Evolutionary conservation across 768 basidiomycete genomes (phyloP).

Genomic region (Leccinum ochraceum): DNA sequence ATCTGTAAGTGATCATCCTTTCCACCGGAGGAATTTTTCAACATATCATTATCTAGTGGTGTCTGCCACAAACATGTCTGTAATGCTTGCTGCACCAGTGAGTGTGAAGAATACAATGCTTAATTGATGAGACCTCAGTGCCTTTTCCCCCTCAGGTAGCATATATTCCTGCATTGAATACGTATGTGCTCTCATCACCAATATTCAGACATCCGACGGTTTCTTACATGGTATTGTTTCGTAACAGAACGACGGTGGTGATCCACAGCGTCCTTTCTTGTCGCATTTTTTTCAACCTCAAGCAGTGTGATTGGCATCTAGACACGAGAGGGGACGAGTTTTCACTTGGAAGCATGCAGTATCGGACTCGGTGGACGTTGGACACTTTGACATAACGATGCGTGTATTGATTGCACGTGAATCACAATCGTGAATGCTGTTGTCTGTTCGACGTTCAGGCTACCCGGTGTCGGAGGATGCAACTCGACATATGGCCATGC

Average conservation of each 20-base stretch:
- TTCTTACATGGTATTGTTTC: conserved; percentile 2
- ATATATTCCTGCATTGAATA: conserved; percentile 20
- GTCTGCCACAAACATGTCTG: conserved; percentile 14
- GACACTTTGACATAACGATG: neutral
- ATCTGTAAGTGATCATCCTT: conserved; percentile 16
- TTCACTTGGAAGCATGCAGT: conserved; percentile 11
- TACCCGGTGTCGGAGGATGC: too few species aligned
- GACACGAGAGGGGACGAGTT: neutral
- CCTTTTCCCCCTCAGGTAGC: conserved; percentile 7
- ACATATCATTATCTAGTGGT: conserved; percentile 9
- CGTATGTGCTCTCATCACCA: conserved; percentile 16
- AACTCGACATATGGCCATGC: too few species aligned
- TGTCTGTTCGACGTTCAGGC: too few species aligned
- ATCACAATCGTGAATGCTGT: too few species aligned
- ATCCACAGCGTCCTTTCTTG: conserved; percentile 29
- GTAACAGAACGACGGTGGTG: conserved; percentile 26
- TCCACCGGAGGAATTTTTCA: neutral
- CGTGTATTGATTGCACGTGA: too few species aligned
- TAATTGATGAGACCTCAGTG: neutral
- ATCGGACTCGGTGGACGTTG: neutral
- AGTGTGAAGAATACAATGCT: neutral
- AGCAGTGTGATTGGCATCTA: conserved; percentile 12
- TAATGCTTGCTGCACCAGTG: conserved; percentile 23
- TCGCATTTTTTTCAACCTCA: conserved; percentile 11
- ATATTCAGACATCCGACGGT: neutral